Evolutionary conservation across 345 rosid genomes (phyloP), one percentile per base, ranked within the genome.

Genomic region (Eucalyptus rudis): DNA sequence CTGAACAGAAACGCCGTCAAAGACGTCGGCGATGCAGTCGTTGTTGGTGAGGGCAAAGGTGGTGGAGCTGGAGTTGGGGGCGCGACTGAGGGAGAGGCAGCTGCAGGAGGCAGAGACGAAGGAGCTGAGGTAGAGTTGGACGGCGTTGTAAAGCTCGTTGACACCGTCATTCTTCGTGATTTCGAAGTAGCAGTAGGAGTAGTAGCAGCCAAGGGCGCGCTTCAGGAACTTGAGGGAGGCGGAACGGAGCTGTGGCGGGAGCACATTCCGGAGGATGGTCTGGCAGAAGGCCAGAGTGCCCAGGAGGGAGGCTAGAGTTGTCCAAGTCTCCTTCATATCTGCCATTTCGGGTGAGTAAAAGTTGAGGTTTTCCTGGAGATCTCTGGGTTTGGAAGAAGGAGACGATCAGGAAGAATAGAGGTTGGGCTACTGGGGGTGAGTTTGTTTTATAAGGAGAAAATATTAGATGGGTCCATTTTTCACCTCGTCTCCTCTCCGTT

Each of bases 91-190:
- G 90, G 96, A 95, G 76, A 96, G 58, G 49, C 97, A 97, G 97
- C 93, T 95, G 11, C 97, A 97, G 86, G 95, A 90, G 92, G 93
- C 90, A 49, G 97, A 96, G 40, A 93, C 94, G 36, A 94, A 95
- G 68, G 97, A 94, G 94, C 97, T 95, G 1, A 97, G 89, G 93
- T 97, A 97, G 50, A 97, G 96, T 92, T 97, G 99, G 88, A 96
- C 97, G 19, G 99, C 99, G 96, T 92, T 93, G 94, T 97, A 97
- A 89, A 97, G 99, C 83, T 97, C 99, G 95, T 97, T 96, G 25
- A 97, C 97, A 68, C 99, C 99, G 89, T 97, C 97, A 81, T 95
- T 96, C 90, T 97, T 98, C 0, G 99, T 96, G 86, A 97, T 97
- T 91, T 97, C 99, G 88, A 95, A 97, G 95, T 96, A 95, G 86